phyloP scores from a whole-genome alignment of 2,329 filamentous ascomycete genomes.

The Fusarium sp. region DNA sequence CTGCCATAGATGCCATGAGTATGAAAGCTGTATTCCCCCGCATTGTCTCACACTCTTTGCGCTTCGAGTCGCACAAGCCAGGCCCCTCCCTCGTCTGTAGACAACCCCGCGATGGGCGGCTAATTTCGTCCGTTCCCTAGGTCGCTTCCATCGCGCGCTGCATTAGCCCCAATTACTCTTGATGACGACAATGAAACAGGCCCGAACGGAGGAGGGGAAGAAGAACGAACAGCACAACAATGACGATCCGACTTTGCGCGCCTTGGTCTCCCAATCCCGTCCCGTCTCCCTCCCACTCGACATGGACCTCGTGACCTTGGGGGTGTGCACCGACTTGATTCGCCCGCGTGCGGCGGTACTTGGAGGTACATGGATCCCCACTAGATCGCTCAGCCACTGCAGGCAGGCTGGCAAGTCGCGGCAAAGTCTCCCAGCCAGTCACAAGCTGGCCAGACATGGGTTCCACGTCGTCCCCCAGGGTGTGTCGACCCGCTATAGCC shows the following conservation, averaged over 20 bases:
- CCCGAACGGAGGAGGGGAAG: background rate
- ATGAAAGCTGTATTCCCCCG: background rate
- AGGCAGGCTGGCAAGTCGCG: conserved; percentile 8
- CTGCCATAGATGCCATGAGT: background rate
- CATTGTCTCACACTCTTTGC: conserved; percentile 1
- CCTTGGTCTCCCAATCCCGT: conserved; percentile 11
- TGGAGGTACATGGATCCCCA: conserved; percentile 19
- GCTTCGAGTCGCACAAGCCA: conserved; percentile 6
- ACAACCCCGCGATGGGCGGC: conserved; percentile 3
- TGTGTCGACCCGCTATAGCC: conserved; percentile 22
- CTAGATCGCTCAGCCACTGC: background rate
- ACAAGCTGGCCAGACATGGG: background rate
- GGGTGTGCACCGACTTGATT: conserved; percentile 28
- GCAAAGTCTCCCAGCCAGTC: conserved; percentile 14
- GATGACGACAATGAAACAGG: conserved; percentile 13
- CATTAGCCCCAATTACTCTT: conserved; percentile 8
- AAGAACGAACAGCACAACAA: background rate
- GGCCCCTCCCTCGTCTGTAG: background rate
- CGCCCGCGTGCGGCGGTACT: conserved; percentile 28
- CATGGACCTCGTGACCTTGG: conserved; percentile 30
- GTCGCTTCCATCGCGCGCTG: background rate
- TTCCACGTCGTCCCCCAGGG: background rate
- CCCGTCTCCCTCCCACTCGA: conserved; percentile 6
- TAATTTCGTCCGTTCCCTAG: background rate
- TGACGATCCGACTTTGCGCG: conserved; percentile 29